Base-by-base conservation (phyloP, 306 rosid species). In the Bauhinia variegata region DNA sequence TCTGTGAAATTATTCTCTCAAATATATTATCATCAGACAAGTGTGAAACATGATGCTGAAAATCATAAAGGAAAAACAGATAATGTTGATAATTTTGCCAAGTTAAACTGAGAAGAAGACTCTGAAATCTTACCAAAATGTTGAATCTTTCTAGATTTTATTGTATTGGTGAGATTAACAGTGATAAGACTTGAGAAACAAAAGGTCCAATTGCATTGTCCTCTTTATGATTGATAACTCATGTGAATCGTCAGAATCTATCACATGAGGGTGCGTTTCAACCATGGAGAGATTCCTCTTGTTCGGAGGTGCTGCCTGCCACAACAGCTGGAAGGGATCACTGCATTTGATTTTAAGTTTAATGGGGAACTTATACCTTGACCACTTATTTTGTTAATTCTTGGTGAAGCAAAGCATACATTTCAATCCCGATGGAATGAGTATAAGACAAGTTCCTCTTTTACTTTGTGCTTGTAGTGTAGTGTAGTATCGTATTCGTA, bases 271-370 rank as follows among this genome's bases (percentile, higher is more conserved):
- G 77, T 16, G 38, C 72, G 30, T 86, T 89, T 36, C 19, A 11
- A 64, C 96, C 96, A 54, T 87, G 91, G 93, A 63, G 12, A 39
- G 87, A 80, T 68, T 60, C 78, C 17, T 19, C 41, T 2, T 75
- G 73, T 63, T 63, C 81, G 81, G 60, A 64, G 37, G 72, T 59
- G 65, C 57, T 80, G 54, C 82, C 57, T 80, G 54, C 82, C 71
- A 6, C 60, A 6, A 33, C 23, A 41, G 8, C n/a, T 33, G 31
- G 15, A 56, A 56, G 63, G 30, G 16, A 16, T 18, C 54, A 23
- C 18, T 11, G 50, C 33, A 18, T 39, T 39, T 59, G 17, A 39
- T 10, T 58, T 58, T n/a, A n/a, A n/a, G n/a, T n/a, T n/a, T 11
- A 2, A 11, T 11, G n/a, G n/a, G 4, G 47, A 3, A 10, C n/a